phyloP scores from a whole-genome alignment of 495 filamentous ascomycete species.

The Letharia columbiana region DNA sequence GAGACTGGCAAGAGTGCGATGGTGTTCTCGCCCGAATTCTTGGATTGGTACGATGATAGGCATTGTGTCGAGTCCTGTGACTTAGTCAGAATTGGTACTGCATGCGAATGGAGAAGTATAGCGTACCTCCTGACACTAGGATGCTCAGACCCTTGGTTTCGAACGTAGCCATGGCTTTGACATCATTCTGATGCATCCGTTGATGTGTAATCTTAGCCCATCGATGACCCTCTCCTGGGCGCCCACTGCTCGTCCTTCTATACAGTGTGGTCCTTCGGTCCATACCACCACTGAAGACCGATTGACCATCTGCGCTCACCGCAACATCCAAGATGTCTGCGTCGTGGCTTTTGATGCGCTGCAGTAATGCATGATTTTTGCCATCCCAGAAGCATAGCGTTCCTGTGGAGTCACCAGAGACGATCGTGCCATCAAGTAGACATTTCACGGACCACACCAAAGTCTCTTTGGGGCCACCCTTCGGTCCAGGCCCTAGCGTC shows the following conservation, averaged over 20 bases:
- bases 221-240: conserved; percentile 48
- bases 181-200: conserved; percentile 82
- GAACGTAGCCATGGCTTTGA: conserved; percentile 88
- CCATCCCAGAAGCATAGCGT: conserved; percentile 90
- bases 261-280: conserved; percentile 81
- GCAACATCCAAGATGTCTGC: conserved; percentile 86
- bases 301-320: conserved; percentile 67
- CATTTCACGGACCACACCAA: conserved; percentile 91
- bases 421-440: conserved; percentile 76
- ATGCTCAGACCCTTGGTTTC: conserved; percentile 77
- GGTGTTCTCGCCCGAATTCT: conserved; percentile 70
- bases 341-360: conserved; percentile 74
- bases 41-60: conserved; percentile 74
- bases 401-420: conserved; percentile 90
- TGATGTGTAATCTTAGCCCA: conserved; percentile 82
- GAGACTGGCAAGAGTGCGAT: conserved; percentile 66
- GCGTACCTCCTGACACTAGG: conserved; percentile 78
- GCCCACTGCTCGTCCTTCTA: conserved; percentile 46
- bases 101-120: neutral
- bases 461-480: conserved; percentile 69
- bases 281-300: conserved; percentile 84
- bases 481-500: conserved; percentile 68
- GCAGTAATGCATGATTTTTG: conserved; percentile 75
- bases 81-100: conserved; percentile 20
- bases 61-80: conserved; percentile 69